phyloP scores from a whole-genome alignment of 768 basidiomycete species.

The Neoboletus subvelutipes region DNA sequence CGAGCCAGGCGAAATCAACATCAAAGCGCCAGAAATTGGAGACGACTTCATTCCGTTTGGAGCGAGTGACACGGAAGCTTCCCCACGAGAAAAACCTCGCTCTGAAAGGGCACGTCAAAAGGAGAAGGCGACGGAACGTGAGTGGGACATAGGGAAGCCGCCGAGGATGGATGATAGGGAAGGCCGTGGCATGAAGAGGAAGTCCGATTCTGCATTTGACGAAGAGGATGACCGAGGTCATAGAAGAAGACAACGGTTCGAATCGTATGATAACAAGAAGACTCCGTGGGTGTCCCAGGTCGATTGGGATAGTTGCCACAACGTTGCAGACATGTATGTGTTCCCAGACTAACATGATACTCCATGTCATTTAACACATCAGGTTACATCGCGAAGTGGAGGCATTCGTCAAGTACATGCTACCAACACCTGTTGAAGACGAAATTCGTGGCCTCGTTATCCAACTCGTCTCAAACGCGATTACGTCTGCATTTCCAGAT shows the following conservation, averaged over 20 bases:
- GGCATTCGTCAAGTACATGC: conserved; percentile 84
- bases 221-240: conserved; percentile 38
- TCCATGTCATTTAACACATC: conserved; percentile 6
- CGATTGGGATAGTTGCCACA: conserved; percentile 70
- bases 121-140: conserved; percentile 31
- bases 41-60: conserved; percentile 35
- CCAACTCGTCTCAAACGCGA: conserved; percentile 61
- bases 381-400: conserved; percentile 88
- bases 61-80: conserved; percentile 16
- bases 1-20: conserved; percentile 12
- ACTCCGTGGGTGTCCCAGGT: conserved; percentile 69
- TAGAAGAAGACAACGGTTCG: conserved; percentile 52
- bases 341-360: neutral
- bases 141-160: conserved; percentile 41
- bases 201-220: conserved; percentile 44
- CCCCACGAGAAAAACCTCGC: conserved; percentile 8
- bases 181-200: conserved; percentile 41
- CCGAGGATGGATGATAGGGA: conserved; percentile 23
- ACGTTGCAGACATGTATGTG: conserved; percentile 83
- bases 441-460: conserved; percentile 79
- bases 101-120: conserved; percentile 22
- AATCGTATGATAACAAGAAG: conserved; percentile 52
- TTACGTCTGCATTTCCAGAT: conserved; percentile 70
- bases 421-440: conserved; percentile 82
- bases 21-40: conserved; percentile 18